These are phyloP conservation scores for Juncus effusus DNA, from an alignment of 176 grass and related monocot genomes.

Conservation along the genomic window DNA sequence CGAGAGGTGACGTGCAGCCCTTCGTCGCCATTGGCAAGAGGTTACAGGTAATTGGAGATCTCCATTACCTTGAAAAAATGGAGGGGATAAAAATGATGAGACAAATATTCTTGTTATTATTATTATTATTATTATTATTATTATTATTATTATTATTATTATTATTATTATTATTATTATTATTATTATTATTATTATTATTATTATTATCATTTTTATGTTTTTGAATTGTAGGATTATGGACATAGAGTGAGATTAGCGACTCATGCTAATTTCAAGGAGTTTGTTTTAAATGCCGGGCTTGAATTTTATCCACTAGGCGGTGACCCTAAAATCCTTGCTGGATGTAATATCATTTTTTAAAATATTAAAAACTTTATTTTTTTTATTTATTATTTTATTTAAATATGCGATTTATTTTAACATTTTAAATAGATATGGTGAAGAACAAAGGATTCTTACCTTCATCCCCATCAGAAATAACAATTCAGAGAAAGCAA, in stretches of 20 bases:
- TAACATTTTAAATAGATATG: slow-evolving; percentile 58
- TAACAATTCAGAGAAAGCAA: slow-evolving; percentile 88
- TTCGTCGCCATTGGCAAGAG: slow-evolving; percentile 96
- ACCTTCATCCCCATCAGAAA: slow-evolving; percentile 83
- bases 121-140: too few relatives aligned
- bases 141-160: too few relatives aligned
- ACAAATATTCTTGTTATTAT: neutral
- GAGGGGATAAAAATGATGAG: neutral
- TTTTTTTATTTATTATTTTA: neutral
- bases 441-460: slow-evolving; percentile 99
- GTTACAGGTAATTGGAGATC: slow-evolving; percentile 60
- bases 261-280: slow-evolving; percentile 95
- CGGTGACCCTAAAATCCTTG: slow-evolving; percentile 90
- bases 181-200: too few relatives aligned
- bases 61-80: neutral
- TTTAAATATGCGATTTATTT: too few relatives aligned
- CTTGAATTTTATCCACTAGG: slow-evolving; percentile 93
- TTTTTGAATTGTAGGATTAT: slow-evolving; percentile 53
- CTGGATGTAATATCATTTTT: slow-evolving; percentile 55
- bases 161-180: too few relatives aligned
- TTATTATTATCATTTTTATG: neutral
- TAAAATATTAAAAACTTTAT: slow-evolving; percentile 10
- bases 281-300: slow-evolving; percentile 81
- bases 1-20: slow-evolving; percentile 94
- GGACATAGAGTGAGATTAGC: slow-evolving; percentile 93